phyloP scores from a whole-genome alignment of 2,329 filamentous ascomycete species.

The Ophiostoma fasciatum region DNA sequence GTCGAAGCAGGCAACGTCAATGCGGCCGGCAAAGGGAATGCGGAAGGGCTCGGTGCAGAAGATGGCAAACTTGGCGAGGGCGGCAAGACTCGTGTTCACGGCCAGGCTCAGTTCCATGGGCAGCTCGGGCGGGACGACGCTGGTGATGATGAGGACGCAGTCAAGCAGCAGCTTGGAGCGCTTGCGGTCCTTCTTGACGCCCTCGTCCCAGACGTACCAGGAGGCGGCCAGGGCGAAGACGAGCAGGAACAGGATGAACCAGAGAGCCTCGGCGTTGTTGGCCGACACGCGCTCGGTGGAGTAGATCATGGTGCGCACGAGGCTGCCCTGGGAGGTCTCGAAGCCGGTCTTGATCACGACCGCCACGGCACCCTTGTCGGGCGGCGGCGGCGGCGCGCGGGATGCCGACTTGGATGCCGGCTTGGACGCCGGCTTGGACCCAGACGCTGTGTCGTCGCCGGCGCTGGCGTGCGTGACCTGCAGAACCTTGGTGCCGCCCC shows the following conservation, averaged over 20 bases:
- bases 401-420: constrained; percentile 27
- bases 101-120: constrained; percentile 97
- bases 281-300: constrained; percentile 98
- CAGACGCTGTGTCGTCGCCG: constrained; percentile 61
- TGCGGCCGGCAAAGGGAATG: constrained; percentile 87
- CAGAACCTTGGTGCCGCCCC: constrained; percentile 92
- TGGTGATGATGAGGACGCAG: constrained; percentile 95
- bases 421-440: too few relatives aligned
- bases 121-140: constrained; percentile 93
- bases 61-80: constrained; percentile 87
- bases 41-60: constrained; percentile 99
- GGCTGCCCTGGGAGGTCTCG: constrained; percentile 92
- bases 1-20: constrained; percentile 95
- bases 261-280: constrained; percentile 88
- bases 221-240: constrained; percentile 94
- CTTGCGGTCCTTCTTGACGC: constrained; percentile 86
- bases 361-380: constrained; percentile 86
- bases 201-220: constrained; percentile 98
- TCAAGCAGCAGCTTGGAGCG: constrained; percentile 93
- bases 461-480: constrained; percentile 81
- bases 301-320: constrained; percentile 99
- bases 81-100: constrained; percentile 92
- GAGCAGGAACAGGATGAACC: constrained; percentile 93
- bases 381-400: constrained; percentile 68
- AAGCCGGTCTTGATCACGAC: constrained; percentile 96